phyloP scores from a whole-genome alignment of 208 protist genomes.

The Tritrichomonas foetus region DNA sequence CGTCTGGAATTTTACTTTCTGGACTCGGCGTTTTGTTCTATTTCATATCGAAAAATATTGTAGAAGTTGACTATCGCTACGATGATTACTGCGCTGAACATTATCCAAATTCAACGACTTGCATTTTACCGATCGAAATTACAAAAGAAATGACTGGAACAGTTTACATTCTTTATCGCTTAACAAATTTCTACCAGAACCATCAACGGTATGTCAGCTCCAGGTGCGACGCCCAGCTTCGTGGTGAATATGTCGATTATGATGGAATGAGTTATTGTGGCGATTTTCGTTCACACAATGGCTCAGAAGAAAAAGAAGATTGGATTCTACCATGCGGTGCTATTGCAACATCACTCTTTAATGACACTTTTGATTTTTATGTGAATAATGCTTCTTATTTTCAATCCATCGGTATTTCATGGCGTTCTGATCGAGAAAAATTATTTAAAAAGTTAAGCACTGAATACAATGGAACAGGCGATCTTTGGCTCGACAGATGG shows the following conservation, averaged over 20 bases:
- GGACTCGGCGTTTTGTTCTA: neutral
- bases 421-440: neutral
- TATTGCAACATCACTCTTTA: neutral
- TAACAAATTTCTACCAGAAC: constrained; percentile 95
- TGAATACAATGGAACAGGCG: neutral
- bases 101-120: constrained; percentile 55
- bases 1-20: too few species aligned
- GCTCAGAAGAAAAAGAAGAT: neutral
- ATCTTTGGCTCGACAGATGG: neutral
- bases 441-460: neutral
- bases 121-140: neutral
- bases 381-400: constrained; percentile 6
- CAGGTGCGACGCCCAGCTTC: neutral
- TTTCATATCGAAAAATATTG: neutral
- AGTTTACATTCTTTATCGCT: constrained; percentile 90
- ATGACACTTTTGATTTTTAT: neutral
- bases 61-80: neutral
- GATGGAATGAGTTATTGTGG: neutral
- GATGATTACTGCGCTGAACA: constrained; percentile 55
- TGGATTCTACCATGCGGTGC: neutral
- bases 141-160: neutral
- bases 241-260: constrained; percentile 11
- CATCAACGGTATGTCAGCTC: constrained; percentile 75
- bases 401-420: neutral
- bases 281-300: neutral